Evolutionary conservation across 495 filamentous ascomycete genomes (phyloP).

Genomic region (Tuber magnatum): DNA sequence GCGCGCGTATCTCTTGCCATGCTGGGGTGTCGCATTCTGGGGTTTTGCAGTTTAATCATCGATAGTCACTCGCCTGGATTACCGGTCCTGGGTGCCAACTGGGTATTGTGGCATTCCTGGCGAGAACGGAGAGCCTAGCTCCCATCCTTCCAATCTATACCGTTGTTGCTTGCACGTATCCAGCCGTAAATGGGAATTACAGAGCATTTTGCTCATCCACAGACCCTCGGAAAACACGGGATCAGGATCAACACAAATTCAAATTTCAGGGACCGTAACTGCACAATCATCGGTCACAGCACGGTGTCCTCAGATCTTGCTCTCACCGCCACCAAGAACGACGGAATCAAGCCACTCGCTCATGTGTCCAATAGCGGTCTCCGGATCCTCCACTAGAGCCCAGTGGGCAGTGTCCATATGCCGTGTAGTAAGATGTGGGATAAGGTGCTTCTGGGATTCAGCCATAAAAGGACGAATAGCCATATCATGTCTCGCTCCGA

Average conservation of each 20-base stretch:
- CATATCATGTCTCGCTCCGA: conserved; percentile 61
- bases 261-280: neutral
- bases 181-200: neutral
- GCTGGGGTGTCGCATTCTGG: neutral
- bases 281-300: neutral
- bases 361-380: conserved; percentile 44
- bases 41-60: neutral
- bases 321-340: conserved; percentile 21
- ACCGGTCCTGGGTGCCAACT: neutral
- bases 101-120: neutral
- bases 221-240: neutral
- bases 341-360: conserved; percentile 32
- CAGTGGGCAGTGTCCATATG: conserved; percentile 62
- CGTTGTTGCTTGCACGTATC: neutral
- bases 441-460: conserved; percentile 57
- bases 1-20: neutral
- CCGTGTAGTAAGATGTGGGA: conserved; percentile 54
- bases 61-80: neutral
- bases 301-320: conserved; percentile 19
- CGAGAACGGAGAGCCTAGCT: neutral
- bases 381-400: conserved; percentile 59
- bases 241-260: neutral
- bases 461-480: conserved; percentile 62
- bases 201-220: neutral
- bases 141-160: neutral